These are phyloP conservation scores for Pichia sp. DNA, from an alignment of 1,139 yeast genomes.

Conservation along the genomic window DNA sequence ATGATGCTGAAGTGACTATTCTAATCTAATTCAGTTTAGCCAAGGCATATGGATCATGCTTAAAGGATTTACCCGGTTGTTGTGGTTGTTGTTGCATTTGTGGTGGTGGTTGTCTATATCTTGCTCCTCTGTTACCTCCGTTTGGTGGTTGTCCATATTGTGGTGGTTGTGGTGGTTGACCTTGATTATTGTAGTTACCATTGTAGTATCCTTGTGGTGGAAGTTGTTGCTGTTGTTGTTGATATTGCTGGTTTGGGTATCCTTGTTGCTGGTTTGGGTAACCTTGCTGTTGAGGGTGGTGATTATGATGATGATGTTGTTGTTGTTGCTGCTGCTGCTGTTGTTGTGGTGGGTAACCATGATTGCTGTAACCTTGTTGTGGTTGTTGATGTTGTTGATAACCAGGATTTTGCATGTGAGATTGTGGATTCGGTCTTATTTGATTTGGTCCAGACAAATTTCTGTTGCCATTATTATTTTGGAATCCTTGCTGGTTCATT, in stretches of 20 bases:
- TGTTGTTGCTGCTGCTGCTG: conserved; percentile 8
- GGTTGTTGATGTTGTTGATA: conserved; percentile 6
- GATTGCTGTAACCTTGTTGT: not conserved
- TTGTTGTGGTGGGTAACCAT: too few relatives aligned
- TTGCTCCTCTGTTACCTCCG: not conserved
- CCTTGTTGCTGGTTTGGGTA: not conserved
- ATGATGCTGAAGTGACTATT: too few relatives aligned
- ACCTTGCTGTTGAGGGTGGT: not conserved
- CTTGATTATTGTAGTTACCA: not conserved
- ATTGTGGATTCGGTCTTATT: not conserved
- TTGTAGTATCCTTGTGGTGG: conserved; percentile 1
- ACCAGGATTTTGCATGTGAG: not conserved
- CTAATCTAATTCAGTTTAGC: conserved; percentile 6
- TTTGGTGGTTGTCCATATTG: conserved; percentile 2
- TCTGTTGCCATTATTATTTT: not conserved
- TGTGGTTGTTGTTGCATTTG: conserved; percentile 13
- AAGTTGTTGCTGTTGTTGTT: not conserved
- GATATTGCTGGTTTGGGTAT: not conserved
- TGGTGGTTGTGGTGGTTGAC: conserved; percentile 8
- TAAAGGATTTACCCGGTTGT: conserved; percentile 15
- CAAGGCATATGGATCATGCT: conserved; percentile 23
- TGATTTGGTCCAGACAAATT: not conserved
- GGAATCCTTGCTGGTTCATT: not conserved
- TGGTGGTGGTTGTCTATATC: conserved; percentile 12
- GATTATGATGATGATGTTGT: not conserved